A percentile compares a stretch with the other conserved stretches of the same genome.
phyloP scores from a whole-genome alignment of 306 rosid genomes.

The Dalbergia oliveri region DNA sequence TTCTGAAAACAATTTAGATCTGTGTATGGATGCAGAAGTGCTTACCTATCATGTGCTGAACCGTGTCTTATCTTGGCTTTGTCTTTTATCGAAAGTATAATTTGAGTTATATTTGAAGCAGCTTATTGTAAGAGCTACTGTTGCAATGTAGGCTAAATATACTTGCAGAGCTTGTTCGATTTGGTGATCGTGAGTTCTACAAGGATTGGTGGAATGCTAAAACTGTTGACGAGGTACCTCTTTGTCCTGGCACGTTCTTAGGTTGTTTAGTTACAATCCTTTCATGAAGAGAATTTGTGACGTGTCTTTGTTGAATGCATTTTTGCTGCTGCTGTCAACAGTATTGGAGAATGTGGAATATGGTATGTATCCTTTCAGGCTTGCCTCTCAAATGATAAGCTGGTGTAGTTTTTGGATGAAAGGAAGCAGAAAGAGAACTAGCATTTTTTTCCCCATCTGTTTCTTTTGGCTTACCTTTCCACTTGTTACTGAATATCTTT shows the following conservation, averaged over 20 bases:
- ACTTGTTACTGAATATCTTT: conserved; percentile 17
- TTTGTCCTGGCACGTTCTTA: conserved; percentile 39
- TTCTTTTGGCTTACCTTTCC: conserved; percentile 14
- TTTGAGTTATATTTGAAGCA: conserved; percentile 7
- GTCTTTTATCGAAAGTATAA: not conserved
- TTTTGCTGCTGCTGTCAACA: conserved; percentile 63
- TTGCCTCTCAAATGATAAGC: conserved; percentile 21
- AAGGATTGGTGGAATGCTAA: conserved; percentile 99
- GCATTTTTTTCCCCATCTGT: not conserved
- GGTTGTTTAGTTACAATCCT: conserved; percentile 23
- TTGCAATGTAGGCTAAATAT: conserved; percentile 84
- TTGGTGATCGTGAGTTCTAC: conserved; percentile 98
- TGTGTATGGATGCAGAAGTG: conserved; percentile 16
- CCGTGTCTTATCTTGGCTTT: not conserved
- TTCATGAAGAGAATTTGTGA: conserved; percentile 42
- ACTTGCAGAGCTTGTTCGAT: conserved; percentile 90
- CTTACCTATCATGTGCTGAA: conserved; percentile 20
- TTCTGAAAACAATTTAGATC: conserved; percentile 10
- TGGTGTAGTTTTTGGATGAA: conserved; percentile 13
- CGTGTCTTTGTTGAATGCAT: conserved; percentile 56
- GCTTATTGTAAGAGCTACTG: conserved; percentile 46
- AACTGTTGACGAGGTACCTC: conserved; percentile 92
- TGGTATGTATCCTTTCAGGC: conserved; percentile 71
- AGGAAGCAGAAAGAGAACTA: not conserved
- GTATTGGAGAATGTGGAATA: conserved; percentile 99